Percentiles rank a stretch among this genome's conserved stretches.
These are phyloP conservation scores for Pleomassaria siparia DNA, from an alignment of 2,329 filamentous ascomycete genomes.

Conservation along the genomic window DNA sequence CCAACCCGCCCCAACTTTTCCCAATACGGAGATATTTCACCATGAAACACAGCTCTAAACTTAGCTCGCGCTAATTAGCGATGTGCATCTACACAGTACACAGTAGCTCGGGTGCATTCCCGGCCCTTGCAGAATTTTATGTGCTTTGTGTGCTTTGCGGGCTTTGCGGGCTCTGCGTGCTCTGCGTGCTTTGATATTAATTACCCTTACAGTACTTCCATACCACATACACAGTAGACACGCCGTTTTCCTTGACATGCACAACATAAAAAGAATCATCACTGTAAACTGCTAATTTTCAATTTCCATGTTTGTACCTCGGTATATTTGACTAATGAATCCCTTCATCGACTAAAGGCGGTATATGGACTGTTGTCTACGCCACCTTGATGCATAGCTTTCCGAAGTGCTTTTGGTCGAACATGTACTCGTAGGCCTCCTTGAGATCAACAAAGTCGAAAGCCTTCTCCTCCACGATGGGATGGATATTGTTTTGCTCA, in stretches of 20 bases:
- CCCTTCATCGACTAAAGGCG: too few relatives aligned
- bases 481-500: slow-evolving; percentile 61
- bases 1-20: not conserved
- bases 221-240: too few relatives aligned
- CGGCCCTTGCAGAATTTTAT: not conserved
- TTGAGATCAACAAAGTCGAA: slow-evolving; percentile 56
- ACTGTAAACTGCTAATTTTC: too few relatives aligned
- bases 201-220: too few relatives aligned
- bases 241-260: too few relatives aligned
- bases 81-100: not conserved
- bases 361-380: slow-evolving; percentile 3
- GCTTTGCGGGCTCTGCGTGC: not conserved
- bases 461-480: slow-evolving; percentile 60
- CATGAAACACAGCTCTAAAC: not conserved
- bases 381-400: slow-evolving; percentile 39
- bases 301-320: too few relatives aligned
- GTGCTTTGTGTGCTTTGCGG: not conserved
- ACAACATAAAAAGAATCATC: too few relatives aligned
- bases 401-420: slow-evolving; percentile 50
- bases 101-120: not conserved
- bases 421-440: slow-evolving; percentile 54
- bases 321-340: too few relatives aligned
- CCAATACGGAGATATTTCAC: too few relatives aligned
- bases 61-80: not conserved
- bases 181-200: too few relatives aligned